phyloP scores from a whole-genome alignment of 2,329 filamentous ascomycete genomes.

The Colletotrichum cordylinicola region DNA sequence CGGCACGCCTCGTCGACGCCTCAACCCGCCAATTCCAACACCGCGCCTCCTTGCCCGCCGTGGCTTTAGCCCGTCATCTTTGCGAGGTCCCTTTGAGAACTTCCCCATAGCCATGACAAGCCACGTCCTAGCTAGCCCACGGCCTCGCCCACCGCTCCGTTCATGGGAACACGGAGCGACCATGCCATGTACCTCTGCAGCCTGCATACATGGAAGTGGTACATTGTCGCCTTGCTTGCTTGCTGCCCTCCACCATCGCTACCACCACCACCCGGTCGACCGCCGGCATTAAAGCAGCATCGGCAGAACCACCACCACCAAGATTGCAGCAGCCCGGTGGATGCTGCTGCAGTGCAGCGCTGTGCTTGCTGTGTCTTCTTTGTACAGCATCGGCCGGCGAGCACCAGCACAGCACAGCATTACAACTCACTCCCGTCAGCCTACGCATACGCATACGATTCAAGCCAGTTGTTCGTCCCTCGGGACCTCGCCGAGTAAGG shows the following conservation, averaged over 20 bases:
- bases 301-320: neutral
- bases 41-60: neutral
- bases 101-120: neutral
- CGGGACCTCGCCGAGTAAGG: constrained; percentile 1
- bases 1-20: constrained; percentile 16
- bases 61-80: constrained; percentile 12
- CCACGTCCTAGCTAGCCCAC: neutral
- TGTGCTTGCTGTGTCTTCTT: neutral
- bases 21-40: neutral
- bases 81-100: constrained; percentile 4
- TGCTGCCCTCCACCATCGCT: neutral
- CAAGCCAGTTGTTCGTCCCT: neutral
- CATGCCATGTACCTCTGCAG: neutral
- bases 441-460: neutral
- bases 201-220: neutral
- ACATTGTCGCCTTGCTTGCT: neutral
- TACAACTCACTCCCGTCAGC: neutral
- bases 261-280: neutral
- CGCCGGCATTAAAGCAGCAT: neutral
- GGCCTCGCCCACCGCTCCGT: neutral
- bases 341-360: neutral
- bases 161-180: neutral
- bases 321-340: neutral
- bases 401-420: neutral
- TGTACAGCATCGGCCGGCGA: neutral